Evolutionary conservation across 2,329 filamentous ascomycete species (phyloP).

Genomic region (Penicillium sp.): DNA sequence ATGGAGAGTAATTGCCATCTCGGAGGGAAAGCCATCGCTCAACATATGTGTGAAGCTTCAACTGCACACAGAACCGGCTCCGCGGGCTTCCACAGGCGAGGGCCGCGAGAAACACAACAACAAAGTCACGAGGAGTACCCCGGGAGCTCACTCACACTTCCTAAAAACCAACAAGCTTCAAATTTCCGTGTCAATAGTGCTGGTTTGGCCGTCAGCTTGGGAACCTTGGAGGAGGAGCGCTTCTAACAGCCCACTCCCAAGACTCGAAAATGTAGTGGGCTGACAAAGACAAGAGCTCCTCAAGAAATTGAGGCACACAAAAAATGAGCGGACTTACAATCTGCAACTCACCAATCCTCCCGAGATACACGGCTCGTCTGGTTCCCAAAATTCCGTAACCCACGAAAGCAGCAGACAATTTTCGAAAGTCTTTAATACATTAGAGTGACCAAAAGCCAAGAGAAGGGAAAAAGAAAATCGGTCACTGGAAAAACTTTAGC

Average conservation of each 20-base stretch:
- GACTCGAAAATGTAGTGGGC: conserved; percentile 30
- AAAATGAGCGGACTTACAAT: conserved; percentile 18
- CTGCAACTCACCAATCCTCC: conserved; percentile 33
- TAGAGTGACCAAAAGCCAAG: conserved; percentile 25
- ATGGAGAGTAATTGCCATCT: background rate
- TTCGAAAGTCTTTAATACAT: conserved; percentile 3
- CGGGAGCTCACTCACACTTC: conserved; percentile 35
- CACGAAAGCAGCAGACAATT: conserved; percentile 1
- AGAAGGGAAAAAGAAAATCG: conserved; percentile 20
- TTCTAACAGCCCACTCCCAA: conserved; percentile 36
- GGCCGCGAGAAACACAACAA: conserved; percentile 18
- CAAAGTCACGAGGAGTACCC: conserved; percentile 16
- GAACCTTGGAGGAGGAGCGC: conserved; percentile 37
- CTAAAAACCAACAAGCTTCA: conserved; percentile 29
- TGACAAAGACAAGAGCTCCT: conserved; percentile 27
- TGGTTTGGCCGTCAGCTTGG: conserved; percentile 30
- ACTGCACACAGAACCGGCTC: conserved; percentile 3
- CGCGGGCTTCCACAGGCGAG: conserved; percentile 1
- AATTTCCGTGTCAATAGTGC: conserved; percentile 30
- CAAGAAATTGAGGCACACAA: conserved; percentile 18
- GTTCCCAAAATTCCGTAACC: background rate
- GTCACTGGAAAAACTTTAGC: conserved; percentile 33
- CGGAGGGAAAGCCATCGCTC: background rate
- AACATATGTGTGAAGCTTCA: conserved; percentile 10
- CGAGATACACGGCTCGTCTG: conserved; percentile 22